Evolutionary conservation across 495 filamentous ascomycete species (phyloP), one percentile per base, ranked within the genome.

Genomic region (Penicillium coffeae): DNA sequence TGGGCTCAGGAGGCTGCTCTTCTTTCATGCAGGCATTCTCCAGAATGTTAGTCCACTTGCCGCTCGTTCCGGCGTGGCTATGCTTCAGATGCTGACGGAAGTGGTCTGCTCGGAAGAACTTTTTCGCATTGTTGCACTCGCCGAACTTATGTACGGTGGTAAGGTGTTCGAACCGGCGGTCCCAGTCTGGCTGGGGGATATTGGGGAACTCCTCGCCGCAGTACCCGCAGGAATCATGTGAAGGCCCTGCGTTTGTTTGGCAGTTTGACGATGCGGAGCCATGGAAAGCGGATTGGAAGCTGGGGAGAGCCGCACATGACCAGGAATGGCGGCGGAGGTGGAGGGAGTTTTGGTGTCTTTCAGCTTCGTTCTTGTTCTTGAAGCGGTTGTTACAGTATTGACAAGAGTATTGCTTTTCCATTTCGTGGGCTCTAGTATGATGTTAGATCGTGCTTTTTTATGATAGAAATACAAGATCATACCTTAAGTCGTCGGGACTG

Each of bases 281-380:
- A 62, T 96, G 93, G 64, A 96, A 98, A 8, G 90, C 93, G 5
- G 85, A 81, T 52, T 89, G 78, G 55, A 80, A 89, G 21, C 72
- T 69, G 8, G 81, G 74, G n/a, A 98, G 75, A 1, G 90, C 88
- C 10, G 89, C 90, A 65, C 93, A 98, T 1, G 92, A 96, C 93
- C 93, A 98, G 33, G 90, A 96, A 68, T 97, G 89, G n/a, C 85
- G 85, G 35, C 93, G 83, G 6, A 97, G 81, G 66, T 98, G 93
- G 13, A 98, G 83, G 1, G 90, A 96, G 52, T 97, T 98, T 62
- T 96, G 93, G 64, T 98, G 93, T 14, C 93, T 82, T 65, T 98
- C 93, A 5, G 93, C 93, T 72, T 98, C 93, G 53, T 98, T 98
- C 68, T 98, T 98, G 73, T 98, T 98, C 68, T 98, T 98, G 77